phyloP scores from a whole-genome alignment of 1,284 basidiomycete genomes.

The Mycosarcoma mackinlayi region DNA sequence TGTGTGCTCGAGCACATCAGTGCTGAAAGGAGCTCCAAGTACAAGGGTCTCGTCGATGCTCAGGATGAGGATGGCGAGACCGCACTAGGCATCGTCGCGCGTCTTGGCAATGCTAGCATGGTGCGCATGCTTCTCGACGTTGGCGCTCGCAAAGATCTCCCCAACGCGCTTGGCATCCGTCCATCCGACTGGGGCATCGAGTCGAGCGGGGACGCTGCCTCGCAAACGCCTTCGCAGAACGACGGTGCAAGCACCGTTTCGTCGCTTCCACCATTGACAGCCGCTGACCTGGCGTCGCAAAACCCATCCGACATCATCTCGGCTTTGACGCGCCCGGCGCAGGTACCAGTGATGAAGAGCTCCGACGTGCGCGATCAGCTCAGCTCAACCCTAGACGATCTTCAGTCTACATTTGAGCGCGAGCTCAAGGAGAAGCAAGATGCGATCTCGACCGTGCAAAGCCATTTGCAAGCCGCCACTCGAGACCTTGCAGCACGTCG shows the following conservation, averaged over 20 bases:
- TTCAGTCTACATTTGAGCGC: conserved; percentile 83
- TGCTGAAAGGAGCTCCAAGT: conserved; percentile 66
- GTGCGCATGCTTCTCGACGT: conserved; percentile 90
- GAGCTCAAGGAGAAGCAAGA: conserved; percentile 90
- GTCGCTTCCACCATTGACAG: conserved; percentile 37
- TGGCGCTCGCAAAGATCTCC: conserved; percentile 87
- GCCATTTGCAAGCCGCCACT: conserved; percentile 86
- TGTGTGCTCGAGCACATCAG: conserved; percentile 80
- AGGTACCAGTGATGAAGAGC: conserved; percentile 81
- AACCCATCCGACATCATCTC: conserved; percentile 75
- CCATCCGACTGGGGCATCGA: conserved; percentile 84
- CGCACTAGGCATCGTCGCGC: conserved; percentile 90
- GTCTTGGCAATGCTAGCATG: conserved; percentile 89
- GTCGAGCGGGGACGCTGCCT: conserved; percentile 22
- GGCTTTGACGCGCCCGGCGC: conserved; percentile 63
- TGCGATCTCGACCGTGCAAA: conserved; percentile 83
- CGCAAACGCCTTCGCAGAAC: conserved; percentile 16
- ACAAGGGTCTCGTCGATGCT: conserved; percentile 81
- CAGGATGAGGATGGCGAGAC: conserved; percentile 98
- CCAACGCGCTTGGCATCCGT: conserved; percentile 93
- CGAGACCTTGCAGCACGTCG: conserved; percentile 89
- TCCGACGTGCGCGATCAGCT: conserved; percentile 83
- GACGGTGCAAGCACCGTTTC: conserved; percentile 30
- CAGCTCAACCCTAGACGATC: conserved; percentile 73
- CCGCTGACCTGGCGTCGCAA: conserved; percentile 55